Evolutionary conservation across 2,329 filamentous ascomycete species (phyloP), one percentile per base, ranked within the genome.

Genomic region (Emergomyces orientalis): DNA sequence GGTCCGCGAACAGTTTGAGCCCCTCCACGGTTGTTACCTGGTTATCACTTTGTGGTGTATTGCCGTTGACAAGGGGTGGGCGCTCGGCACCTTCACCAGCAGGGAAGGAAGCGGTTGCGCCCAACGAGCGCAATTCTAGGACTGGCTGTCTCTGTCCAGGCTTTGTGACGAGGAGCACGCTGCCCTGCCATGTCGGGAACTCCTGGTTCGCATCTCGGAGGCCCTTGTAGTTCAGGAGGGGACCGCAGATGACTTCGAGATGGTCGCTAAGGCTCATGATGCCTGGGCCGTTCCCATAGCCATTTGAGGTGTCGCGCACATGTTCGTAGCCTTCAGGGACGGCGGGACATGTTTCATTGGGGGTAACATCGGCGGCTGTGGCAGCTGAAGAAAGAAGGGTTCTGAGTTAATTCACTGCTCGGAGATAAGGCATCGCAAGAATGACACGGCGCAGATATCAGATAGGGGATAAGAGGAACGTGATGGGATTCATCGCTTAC

Each of bases 161-260:
- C 60, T 83, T 86, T 19, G 88, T 89, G 60, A 97, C 91, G 59
- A 97, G 79, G 69, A 97, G 78, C 8, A 96, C 89, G 73, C 91
- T 96, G 63, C 93, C 92, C 69, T 89, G 81, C 92, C 93, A 97
- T 56, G 71, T 69, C 1, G 71, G 67, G 32, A 70, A 65, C 13
- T 65, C 65, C 47, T 73, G 67, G 54, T 69, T 67, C 57, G 73
- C 69, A 62, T 73, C 70, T 34, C 62, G 66, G 79, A 80, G 73
- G 76, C 75, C 71, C 75, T 80, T 71, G 73, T 79, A 76, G 66
- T 80, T 80, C 66, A 81, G 71, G 30, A 81, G 70, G 71, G 84
- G 75, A 68, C 79, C 73, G 73, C 78, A 76, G 41, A 80, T 69
- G 59, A 80, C 73, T 62, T 79, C 73, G 63, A 80, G 67, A 51